Conservation (phyloP, 2,329 filamentous ascomycete genomes). For the Fusarium poae region DNA sequence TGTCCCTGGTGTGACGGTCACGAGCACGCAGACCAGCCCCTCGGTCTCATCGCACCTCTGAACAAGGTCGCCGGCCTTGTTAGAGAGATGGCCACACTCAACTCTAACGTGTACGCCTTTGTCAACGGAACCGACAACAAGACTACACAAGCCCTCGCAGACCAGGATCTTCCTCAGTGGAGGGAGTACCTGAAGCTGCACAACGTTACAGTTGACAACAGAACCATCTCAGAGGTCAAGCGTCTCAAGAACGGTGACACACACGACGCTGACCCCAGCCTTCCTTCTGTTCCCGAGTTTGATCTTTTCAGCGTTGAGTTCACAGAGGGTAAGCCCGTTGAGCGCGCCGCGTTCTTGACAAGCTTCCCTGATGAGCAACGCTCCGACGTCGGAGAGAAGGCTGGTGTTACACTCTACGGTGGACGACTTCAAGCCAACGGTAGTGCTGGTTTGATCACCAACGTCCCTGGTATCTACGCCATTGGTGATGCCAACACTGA, state of each 20-base stretch:
- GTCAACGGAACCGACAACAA: slow-evolving; percentile 70
- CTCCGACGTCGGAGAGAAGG: slow-evolving; percentile 60
- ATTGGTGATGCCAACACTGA: slow-evolving; percentile 72
- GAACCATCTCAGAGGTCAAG: slow-evolving; percentile 63
- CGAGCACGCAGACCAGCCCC: slow-evolving; percentile 69
- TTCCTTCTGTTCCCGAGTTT: slow-evolving; percentile 61
- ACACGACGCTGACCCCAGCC: slow-evolving; percentile 55
- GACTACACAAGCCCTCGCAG: slow-evolving; percentile 55
- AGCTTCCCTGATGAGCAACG: slow-evolving; percentile 63
- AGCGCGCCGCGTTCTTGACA: slow-evolving; percentile 66
- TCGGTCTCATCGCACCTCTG: slow-evolving; percentile 66
- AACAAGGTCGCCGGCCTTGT: slow-evolving; percentile 60
- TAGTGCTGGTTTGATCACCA: slow-evolving; percentile 63
- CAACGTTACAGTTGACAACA: slow-evolving; percentile 68
- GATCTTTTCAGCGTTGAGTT: slow-evolving; percentile 70
- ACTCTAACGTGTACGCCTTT: slow-evolving; percentile 68
- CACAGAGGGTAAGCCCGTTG: slow-evolving; percentile 57
- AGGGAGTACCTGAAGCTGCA: slow-evolving; percentile 62
- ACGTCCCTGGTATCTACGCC: slow-evolving; percentile 66
- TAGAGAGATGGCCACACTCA: slow-evolving; percentile 67
- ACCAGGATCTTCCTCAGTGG: slow-evolving; percentile 61
- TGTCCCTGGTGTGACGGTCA: slow-evolving; percentile 75
- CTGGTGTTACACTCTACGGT: slow-evolving; percentile 61
- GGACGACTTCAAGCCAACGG: slow-evolving; percentile 60
- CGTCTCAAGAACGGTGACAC: slow-evolving; percentile 59